Percentiles rank a stretch among this genome's conserved stretches.
Conservation (phyloP, 2,329 filamentous ascomycete species). For the Periconia sp. region DNA sequence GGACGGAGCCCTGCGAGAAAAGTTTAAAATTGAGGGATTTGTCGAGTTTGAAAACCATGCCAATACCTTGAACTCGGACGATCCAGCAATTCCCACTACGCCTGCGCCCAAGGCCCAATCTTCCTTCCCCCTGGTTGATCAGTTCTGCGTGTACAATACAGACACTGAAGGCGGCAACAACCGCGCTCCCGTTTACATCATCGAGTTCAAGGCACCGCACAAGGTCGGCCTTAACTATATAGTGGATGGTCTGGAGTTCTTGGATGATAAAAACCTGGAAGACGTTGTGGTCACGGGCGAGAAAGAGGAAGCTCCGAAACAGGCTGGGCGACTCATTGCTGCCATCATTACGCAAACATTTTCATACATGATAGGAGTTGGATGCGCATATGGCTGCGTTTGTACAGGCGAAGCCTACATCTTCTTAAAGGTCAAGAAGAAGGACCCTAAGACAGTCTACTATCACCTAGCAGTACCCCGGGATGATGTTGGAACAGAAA, state of each 20-base stretch:
- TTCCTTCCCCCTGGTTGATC: constrained; percentile 30
- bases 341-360: constrained; percentile 53
- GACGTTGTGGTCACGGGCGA: constrained; percentile 39
- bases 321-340: constrained; percentile 42
- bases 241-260: constrained; percentile 31
- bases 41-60: background rate
- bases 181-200: constrained; percentile 26
- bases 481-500: constrained; percentile 29
- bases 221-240: constrained; percentile 50
- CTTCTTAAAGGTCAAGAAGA: constrained; percentile 46
- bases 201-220: constrained; percentile 53
- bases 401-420: constrained; percentile 49
- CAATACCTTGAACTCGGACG: too few species aligned
- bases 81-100: too few species aligned
- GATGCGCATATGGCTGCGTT: constrained; percentile 49
- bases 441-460: constrained; percentile 29
- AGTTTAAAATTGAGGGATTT: background rate
- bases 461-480: constrained; percentile 38
- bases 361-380: constrained; percentile 53
- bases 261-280: constrained; percentile 47
- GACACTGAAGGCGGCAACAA: constrained; percentile 4
- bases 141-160: constrained; percentile 41
- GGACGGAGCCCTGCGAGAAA: too few species aligned
- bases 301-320: constrained; percentile 38
- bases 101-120: constrained; percentile 1